phyloP scores from a whole-genome alignment of 371 early-diverging fungal genomes.

The Mitosporidium daphniae region DNA sequence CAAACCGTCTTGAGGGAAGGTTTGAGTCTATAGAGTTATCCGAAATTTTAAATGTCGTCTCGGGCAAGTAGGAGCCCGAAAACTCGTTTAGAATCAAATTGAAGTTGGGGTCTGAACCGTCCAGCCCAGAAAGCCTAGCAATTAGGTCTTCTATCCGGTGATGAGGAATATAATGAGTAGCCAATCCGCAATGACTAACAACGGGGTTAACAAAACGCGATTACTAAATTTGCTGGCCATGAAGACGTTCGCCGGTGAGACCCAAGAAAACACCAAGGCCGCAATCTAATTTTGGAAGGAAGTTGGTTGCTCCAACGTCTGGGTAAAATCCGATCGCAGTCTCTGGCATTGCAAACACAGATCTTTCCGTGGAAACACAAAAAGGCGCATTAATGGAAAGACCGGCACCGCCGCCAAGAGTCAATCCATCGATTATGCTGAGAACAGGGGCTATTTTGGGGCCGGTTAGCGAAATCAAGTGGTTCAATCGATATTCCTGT shows the following conservation, averaged over 20 bases:
- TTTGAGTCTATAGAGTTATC: no score
- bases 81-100: no score
- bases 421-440: slow-evolving; percentile 43
- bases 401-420: slow-evolving; percentile 68
- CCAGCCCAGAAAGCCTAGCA: no score
- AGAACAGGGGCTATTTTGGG: slow-evolving; percentile 33
- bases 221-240: slow-evolving; percentile 45
- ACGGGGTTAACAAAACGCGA: slow-evolving; percentile 4
- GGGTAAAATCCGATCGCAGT: slow-evolving; percentile 58
- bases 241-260: slow-evolving; percentile 39
- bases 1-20: no score
- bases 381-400: slow-evolving; percentile 70
- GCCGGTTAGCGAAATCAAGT: slow-evolving; percentile 17
- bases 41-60: no score
- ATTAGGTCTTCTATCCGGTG: no score
- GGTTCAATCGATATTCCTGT: slow-evolving; percentile 52
- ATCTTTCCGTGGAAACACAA: slow-evolving; percentile 50
- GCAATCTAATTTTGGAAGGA: slow-evolving; percentile 52
- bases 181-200: slow-evolving; percentile 44
- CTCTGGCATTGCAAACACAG: slow-evolving; percentile 66
- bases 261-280: slow-evolving; percentile 60
- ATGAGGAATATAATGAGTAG: slow-evolving; percentile 74
- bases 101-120: no score
- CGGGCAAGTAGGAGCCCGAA: no score
- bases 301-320: slow-evolving; percentile 68